These are phyloP conservation scores for Begonia peltatifolia DNA, from an alignment of 306 rosid species.

Conservation along the genomic window DNA sequence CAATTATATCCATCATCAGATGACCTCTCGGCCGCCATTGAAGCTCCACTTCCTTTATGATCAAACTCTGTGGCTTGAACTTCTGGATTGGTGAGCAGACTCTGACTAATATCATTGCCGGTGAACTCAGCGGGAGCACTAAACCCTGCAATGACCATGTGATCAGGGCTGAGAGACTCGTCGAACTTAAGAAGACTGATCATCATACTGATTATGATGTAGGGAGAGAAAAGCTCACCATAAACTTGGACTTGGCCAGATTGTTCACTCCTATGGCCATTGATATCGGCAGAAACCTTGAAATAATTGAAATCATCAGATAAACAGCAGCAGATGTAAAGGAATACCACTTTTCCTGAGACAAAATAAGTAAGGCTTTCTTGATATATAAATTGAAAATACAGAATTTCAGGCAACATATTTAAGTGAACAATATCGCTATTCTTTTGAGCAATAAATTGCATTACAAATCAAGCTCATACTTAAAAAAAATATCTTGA, in stretches of 20 bases:
- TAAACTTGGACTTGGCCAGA: constrained; percentile 44
- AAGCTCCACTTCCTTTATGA: constrained; percentile 36
- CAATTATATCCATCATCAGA: constrained; percentile 96
- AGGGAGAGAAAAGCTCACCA: constrained; percentile 30
- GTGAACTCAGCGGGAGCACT: constrained; percentile 42
- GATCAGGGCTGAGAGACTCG: constrained; percentile 38
- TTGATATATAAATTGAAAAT: not conserved
- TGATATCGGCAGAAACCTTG: constrained; percentile 66
- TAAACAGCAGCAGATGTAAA: constrained; percentile 13
- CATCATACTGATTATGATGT: constrained; percentile 40
- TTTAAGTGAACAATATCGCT: not conserved
- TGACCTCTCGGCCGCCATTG: constrained; percentile 34
- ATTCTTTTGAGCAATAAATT: not conserved
- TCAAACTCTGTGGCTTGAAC: constrained; percentile 45
- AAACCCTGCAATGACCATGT: constrained; percentile 32
- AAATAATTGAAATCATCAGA: constrained; percentile 34
- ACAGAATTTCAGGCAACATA: not conserved
- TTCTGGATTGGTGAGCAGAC: constrained; percentile 28
- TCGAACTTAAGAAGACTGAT: constrained; percentile 25
- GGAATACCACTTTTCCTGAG: not conserved
- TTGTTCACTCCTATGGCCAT: constrained; percentile 29
- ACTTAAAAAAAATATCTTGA: not conserved
- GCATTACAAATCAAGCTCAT: not conserved
- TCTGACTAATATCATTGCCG: constrained; percentile 42
- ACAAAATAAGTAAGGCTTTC: not conserved